Evolutionary conservation across 2,329 filamentous ascomycete species (phyloP), one percentile per base, ranked within the genome.

Genomic region (Lachnellula arida): DNA sequence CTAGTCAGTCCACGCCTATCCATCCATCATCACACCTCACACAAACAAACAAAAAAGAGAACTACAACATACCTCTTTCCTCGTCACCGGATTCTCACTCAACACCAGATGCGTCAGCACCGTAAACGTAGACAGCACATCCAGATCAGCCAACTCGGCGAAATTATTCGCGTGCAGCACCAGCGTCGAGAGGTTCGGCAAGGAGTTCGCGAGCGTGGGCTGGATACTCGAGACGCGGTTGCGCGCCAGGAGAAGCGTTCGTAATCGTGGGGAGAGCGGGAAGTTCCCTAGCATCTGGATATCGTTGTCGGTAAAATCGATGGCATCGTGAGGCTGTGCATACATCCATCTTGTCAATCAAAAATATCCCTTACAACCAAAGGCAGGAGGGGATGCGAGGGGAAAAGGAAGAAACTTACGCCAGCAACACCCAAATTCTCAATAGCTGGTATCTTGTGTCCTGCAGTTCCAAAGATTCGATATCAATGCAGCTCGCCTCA

Each of bases 251-350:
- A 99, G 85, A 43, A 99, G 82, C 19, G 91, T 96, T 65, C 85
- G 88, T 67, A 97, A 80, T 65, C 94, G 88, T 46, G 91, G 92
- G 54, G 89, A 93, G 50, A 96, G 84, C 3, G 94, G 94, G 72
- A 99, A 96, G 76, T 97, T 97, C 63, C 86, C 87, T 61, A 99
- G 82, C 49, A 87, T 79, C 66, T 89, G 85, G 69, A 99, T 93
- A 74, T 97, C 92, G 74, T 99, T 99, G 79, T 99, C 94, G 74
- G 94, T 97, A 68, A 99, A 87, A 77, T 99, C 94, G 79, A 99
- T 95, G 63, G 90, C 86, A 78, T 97, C 94, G 81, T 95, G 91
- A 67, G 92, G 90, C 90, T 95, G 67, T 40, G n/a, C 19, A 8
- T 9, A 32, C 47, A 46, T 39, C 32, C 25, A 49, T 52, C 11